Evolutionary conservation across 306 rosid species (phyloP), one percentile per base, ranked within the genome.

Genomic region (Heteromeles arbutifolia): DNA sequence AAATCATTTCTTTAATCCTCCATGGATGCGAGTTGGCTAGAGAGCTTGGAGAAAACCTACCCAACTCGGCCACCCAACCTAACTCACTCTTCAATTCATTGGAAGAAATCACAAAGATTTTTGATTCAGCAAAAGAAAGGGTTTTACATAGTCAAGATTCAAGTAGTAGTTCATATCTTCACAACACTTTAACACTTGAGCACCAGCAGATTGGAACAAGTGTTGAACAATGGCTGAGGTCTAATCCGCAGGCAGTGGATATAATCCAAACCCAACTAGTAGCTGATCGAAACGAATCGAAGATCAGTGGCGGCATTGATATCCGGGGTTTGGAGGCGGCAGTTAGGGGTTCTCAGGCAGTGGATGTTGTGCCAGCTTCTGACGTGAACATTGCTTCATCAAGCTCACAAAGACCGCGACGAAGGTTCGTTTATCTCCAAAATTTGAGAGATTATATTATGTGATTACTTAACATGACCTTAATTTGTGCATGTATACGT

Each of bases 1-100:
- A 82, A 19, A 19, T 12, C 5, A 25, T 75, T 26, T 59, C 76
- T 2, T 75, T 80, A 15, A 72, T 88, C 54, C 84, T 44, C 17
- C 77, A 52, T 0, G 96, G 88, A 26, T 90, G 92, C 70, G 64
- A 67, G 31, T 67, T 85, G 45, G 87, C 84, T 4, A 84, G 65
- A 81, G 77, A 65, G 11, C 82, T 90, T 18, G 87, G 86, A 78
- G 58, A 76, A 61, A 79, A 77, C 76, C 31, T 90, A 48, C 65
- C 80, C 21, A 85, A 67, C 80, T 69, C 74, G 70, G 18, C 79
- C 15, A 81, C 71, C 54, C 81, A 88, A 21, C 84, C 87, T 28
- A 28, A 78, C 14, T 21, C 68, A 19, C 41, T 89, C 8, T 77
- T 77, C 5, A 77, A 65, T 26, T 78, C 79, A 3, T 82, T 84